Evolutionary conservation across 2,329 filamentous ascomycete genomes (phyloP).

Genomic region (Tolypocladium pustulatum): DNA sequence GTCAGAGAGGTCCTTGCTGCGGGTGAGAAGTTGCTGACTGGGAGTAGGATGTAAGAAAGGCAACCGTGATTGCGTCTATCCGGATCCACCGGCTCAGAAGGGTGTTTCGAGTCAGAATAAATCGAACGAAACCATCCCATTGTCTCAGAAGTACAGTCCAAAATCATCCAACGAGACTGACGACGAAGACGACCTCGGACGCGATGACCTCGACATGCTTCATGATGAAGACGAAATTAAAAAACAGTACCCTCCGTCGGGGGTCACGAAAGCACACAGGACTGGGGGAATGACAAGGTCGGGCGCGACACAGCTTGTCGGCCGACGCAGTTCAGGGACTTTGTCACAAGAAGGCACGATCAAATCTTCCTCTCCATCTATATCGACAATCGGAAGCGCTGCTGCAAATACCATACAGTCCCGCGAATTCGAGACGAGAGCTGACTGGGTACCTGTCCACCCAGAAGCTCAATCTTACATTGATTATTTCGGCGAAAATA

Average conservation of each 20-base stretch:
- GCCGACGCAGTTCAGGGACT: constrained; percentile 40
- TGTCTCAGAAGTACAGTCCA: constrained; percentile 34
- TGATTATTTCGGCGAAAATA: constrained; percentile 64
- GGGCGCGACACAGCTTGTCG: constrained; percentile 21
- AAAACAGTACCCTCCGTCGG: constrained; percentile 8
- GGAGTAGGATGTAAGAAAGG: constrained; percentile 79
- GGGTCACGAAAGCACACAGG: constrained; percentile 8
- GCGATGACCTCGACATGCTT: constrained; percentile 37
- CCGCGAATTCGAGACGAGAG: constrained; percentile 16
- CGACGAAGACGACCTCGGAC: constrained; percentile 24
- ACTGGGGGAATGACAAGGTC: constrained; percentile 27
- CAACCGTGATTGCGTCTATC: constrained; percentile 81
- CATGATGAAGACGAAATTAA: constrained; percentile 43
- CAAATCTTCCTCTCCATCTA: constrained; percentile 38
- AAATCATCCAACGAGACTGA: constrained; percentile 36
- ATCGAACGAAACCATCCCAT: constrained; percentile 25
- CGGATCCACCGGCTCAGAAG: constrained; percentile 50
- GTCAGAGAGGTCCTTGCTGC: background rate
- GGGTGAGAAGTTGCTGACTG: constrained; percentile 3
- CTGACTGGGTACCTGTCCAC: constrained; percentile 48
- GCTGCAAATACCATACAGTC: constrained; percentile 17
- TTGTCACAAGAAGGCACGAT: constrained; percentile 40
- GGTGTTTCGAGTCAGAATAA: constrained; percentile 15
- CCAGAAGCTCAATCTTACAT: constrained; percentile 70
- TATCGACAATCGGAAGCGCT: constrained; percentile 29